Evolutionary conservation across 805 yeast species (phyloP), one percentile per base, ranked within the genome.

Genomic region (Metschnikowia gelsemii): DNA sequence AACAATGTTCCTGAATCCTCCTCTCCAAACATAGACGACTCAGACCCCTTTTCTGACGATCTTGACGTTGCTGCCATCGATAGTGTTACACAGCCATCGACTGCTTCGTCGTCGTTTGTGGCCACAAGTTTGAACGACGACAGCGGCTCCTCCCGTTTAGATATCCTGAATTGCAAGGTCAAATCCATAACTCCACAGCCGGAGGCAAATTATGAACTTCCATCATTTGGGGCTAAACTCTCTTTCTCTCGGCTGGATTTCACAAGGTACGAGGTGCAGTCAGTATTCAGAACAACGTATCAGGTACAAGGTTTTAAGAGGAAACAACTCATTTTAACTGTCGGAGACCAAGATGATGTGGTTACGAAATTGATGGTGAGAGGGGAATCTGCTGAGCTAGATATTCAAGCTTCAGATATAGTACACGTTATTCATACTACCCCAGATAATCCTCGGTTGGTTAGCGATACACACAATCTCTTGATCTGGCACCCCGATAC

Each of bases 401-500:
- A 72, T 1, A 66, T 75, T 27, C 62, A 69, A 31, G 56, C 56
- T 0, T 73, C 72, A 5, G 90, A 84, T 56, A 70, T 84, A 0
- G 68, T 85, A 13, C 87, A 85, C 59, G 61, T 84, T 4, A 68
- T 85, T 8, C 74, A 82, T 4, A 72, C 73, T 1, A 54, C 63
- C 36, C 54, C 62, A 19, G 51, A 55, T 3, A 62, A 59, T 29
- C 72, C 74, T 1, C 62, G 59, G 14, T 47, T 80, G 2, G 73
- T 83, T 7, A 86, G 82, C 49, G 73, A 75, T 43, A 63, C 72
- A 24, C 73, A 73, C 22, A 80, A 84, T 50, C 58, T 89, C n/a
- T 61, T 90, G 21, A 73, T 91, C 16, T 75, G 93, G 75, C 78
- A 85, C 50, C 99, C 99, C 0, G 98, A 93, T 57, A 63, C 78